Evolutionary conservation across 306 rosid genomes (phyloP).

Genomic region (Fagus sylvatica): DNA sequence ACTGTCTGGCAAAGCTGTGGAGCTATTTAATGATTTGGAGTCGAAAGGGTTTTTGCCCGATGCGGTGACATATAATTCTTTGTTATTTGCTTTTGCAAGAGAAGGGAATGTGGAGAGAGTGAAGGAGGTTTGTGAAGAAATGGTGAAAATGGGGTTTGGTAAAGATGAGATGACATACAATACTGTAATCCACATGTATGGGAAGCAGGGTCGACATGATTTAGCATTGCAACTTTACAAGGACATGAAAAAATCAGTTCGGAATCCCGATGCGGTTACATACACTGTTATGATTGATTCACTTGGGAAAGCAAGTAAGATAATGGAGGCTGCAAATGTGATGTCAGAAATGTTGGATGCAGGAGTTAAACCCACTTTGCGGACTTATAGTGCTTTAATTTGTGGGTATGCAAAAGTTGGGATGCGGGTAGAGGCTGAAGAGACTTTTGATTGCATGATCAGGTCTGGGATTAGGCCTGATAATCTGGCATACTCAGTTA

Average conservation of each 20-base stretch:
- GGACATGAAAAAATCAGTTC: constrained; percentile 72
- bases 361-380: constrained; percentile 86
- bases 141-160: constrained; percentile 80
- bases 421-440: constrained; percentile 67
- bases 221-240: constrained; percentile 69
- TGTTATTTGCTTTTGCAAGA: constrained; percentile 81
- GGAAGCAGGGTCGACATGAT: constrained; percentile 79
- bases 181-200: constrained; percentile 86
- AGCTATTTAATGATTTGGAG: constrained; percentile 68
- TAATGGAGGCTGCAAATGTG: constrained; percentile 68
- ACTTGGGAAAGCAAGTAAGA: constrained; percentile 85
- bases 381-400: constrained; percentile 82
- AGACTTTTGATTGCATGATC: constrained; percentile 75
- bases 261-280: constrained; percentile 78
- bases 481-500: constrained; percentile 73
- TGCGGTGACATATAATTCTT: constrained; percentile 86
- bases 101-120: constrained; percentile 71
- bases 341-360: constrained; percentile 91
- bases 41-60: constrained; percentile 85
- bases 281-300: constrained; percentile 88
- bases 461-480: constrained; percentile 83
- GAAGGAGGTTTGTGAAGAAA: constrained; percentile 67
- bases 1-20: constrained; percentile 60
- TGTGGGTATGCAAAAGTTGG: constrained; percentile 91
- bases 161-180: constrained; percentile 97